phyloP scores from a whole-genome alignment of 805 yeast species.

The Teunomyces aglyptinius region DNA sequence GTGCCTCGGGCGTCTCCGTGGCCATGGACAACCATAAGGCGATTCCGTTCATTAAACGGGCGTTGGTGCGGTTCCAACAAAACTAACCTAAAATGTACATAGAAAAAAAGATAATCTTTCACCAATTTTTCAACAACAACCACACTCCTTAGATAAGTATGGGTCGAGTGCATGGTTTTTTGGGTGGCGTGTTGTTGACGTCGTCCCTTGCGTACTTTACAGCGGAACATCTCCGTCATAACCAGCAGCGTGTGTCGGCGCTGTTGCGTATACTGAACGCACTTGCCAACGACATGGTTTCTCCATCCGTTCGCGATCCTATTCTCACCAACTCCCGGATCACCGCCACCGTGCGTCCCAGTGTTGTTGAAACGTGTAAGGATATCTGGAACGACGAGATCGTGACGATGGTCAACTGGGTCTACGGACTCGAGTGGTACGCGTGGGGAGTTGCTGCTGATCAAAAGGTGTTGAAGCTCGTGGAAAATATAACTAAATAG shows the following conservation, averaged over 20 bases:
- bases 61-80: conserved; percentile 21
- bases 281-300: conserved; percentile 13
- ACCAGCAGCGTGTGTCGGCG: conserved; percentile 44
- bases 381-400: conserved; percentile 82
- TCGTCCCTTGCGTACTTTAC: conserved; percentile 64
- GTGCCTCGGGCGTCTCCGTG: conserved; percentile 35
- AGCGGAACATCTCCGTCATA: conserved; percentile 50
- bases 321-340: conserved; percentile 43
- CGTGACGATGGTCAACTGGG: conserved; percentile 59
- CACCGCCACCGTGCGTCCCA: conserved; percentile 30
- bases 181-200: conserved; percentile 57
- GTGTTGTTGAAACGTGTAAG: conserved; percentile 57
- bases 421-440: conserved; percentile 55
- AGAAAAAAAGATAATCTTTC: background rate
- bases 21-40: conserved; percentile 39
- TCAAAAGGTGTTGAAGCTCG: conserved; percentile 27
- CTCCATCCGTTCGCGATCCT: conserved; percentile 43
- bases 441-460: conserved; percentile 36
- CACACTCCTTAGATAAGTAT: too few species aligned
- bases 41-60: conserved; percentile 36
- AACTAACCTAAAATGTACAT: background rate
- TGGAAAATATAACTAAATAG: background rate
- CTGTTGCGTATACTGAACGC: conserved; percentile 49
- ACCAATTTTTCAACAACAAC: too few species aligned
- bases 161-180: conserved; percentile 44